Evolutionary conservation across 2,329 filamentous ascomycete species (phyloP), one percentile per base, ranked within the genome.

Genomic region (Hypoxylon sp.): DNA sequence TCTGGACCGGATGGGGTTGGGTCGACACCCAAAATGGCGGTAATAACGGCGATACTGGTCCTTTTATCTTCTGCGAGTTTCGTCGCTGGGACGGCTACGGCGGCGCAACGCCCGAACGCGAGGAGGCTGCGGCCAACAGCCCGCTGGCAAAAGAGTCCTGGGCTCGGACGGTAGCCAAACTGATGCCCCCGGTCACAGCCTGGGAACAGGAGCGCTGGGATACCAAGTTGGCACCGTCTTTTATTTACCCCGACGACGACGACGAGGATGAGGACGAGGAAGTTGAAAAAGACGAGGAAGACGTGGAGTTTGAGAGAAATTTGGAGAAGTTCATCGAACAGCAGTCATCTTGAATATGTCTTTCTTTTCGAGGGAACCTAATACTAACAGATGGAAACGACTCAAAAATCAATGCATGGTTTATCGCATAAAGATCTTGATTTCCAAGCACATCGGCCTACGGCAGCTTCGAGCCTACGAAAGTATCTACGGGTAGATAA

Each of bases 201-300:
- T 55, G 51, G 51, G 51, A 35, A 20, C 51, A 55, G n/a, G 43
- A 43, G 51, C 43, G 51, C 24, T 55, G 51, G 51, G 37, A 55
- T n/a, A 29, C 48, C 8, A 18, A 31, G 20, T 15, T 27, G 15
- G 37, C n/a, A 9, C 24, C 37, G 18, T 20, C 23, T 35, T 48
- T 11, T 29, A 7, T 40, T 17, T 11, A 33, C 21, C 46, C 46
- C n/a, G 23, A 48, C 13, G 45, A 48, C 20, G 45, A 48, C 20
- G 45, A 48, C 2, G 29, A 37, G 15, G 4, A 7, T 2, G 17
- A 23, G n/a, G 10, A 41, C 13, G 21, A 24, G 38, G 29, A 31
- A n/a, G 29, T n/a, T n/a, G n/a, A n/a, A n/a, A n/a, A n/a, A 23
- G 10, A 41, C 13, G 21, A 24, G 38, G 29, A 31, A n/a, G 29